Evolutionary conservation across 352 stramenopile genomes (phyloP), one percentile per base, ranked within the genome.

Genomic region (Blastocystis sp.): DNA sequence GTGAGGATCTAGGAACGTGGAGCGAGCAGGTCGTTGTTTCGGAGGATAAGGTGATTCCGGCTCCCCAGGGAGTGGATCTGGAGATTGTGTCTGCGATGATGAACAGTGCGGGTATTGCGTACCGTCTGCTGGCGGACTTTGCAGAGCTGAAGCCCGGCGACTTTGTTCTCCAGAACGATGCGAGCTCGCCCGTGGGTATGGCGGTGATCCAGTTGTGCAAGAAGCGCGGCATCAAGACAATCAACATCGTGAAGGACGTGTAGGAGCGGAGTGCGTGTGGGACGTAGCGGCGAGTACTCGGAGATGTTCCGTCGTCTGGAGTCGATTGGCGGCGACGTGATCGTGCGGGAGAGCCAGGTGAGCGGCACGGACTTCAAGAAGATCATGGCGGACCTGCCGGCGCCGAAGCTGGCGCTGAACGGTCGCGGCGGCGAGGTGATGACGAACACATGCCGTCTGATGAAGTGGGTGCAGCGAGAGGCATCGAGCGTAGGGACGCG

Each of bases 161-260:
- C 87, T 90, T 93, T 36, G 73, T 96, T 57, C 94, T 95, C 86
- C 92, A 96, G 88, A 96, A 94, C 88, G 92, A 89, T 44, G 92
- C 92, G 36, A 94, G 94, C 88, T 93, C 90, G 81, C 88, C 91
- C 14, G 92, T 95, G 29, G 92, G 92, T 72, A 88, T 93, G 87
- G 91, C 92, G 0, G 91, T 95, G 48, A 92, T 95, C 84, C 92
- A 96, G 87, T 87, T 95, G 84, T 91, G 92, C n/a, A 89, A 89
- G 51, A 87, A 93, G 71, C 91, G 92, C 56, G 92, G 92, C 78
- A 91, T 96, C 72, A 91, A 94, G 88, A 95, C 92, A 63, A 93
- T 96, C 87, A 96, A 95, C 87, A 89, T 96, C 36, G 89, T 96
- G 57, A 90, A 91, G 51, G 90, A 93, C 86, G 90, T 93, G 72